Base-by-base conservation (phyloP, 768 basidiomycete species). In the Cyclocybe aegerita region DNA sequence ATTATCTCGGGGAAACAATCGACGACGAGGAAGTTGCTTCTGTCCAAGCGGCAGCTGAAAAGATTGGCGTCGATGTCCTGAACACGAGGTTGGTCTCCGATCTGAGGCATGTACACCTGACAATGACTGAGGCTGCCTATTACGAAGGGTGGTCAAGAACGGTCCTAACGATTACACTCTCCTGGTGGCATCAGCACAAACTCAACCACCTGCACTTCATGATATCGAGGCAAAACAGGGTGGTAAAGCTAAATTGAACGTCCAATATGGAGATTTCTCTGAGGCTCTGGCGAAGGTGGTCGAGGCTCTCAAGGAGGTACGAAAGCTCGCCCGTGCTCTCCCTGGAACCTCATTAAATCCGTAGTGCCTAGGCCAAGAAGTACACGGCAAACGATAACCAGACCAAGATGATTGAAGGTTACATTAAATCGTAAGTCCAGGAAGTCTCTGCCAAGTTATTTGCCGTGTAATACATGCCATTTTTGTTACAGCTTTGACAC, bases 261-360 rank as follows among this genome's bases (percentile, higher is more conserved):
- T 93, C 17, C 76, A 88, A 60, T 88, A 86, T 52, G 91, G 92
- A 2, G 93, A 95, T 65, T 88, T 83, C 65, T 71, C 83, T 12
- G 70, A 72, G 1, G 65, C 78, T 2, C 70, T 95, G 46, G 59
- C 67, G 33, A 82, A 78, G 59, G 80, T 73, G 4, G 77, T 79
- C 7, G 71, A 67, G 9, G 81, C 82, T 9, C 75, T 93, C 32
- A 63, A 69, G 50, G 79, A 91, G 75, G 89, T 83, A 54, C 33
- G 58, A 16, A 1, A 17, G 32, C 32, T 32, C 2, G 8, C 9
- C 10, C 32, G n/a, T n/a, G 12, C 37, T 34, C 11, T 29, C 9
- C 31, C 9, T 11, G 4, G 16, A 29, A 2, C 23, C 36, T 5
- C n/a, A 5, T 34, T 12, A 8, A 32, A 11, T 43, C 14, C 15